These are phyloP conservation scores for Fusarium clavum DNA, from an alignment of 2,329 filamentous ascomycete species.

Conservation along the genomic window DNA sequence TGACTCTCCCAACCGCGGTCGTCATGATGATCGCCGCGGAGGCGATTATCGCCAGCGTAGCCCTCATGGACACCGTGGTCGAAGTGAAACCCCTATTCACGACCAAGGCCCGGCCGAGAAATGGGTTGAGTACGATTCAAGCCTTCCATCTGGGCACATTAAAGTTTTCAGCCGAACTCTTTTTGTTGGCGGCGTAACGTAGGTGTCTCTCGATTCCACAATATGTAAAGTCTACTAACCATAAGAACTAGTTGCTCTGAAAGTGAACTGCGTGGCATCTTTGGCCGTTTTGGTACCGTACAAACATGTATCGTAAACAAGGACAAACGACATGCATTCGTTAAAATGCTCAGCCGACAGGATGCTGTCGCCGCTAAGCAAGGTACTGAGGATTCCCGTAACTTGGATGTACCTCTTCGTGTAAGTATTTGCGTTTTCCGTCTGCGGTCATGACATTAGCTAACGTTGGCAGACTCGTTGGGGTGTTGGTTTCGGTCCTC, in stretches of 20 bases:
- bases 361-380: constrained; percentile 87
- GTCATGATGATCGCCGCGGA: constrained; percentile 68
- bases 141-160: constrained; percentile 80
- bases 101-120: constrained; percentile 62
- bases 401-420: constrained; percentile 77
- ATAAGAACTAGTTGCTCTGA: constrained; percentile 72
- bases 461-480: constrained; percentile 78
- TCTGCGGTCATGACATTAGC: constrained; percentile 36
- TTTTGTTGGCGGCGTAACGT: constrained; percentile 95
- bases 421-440: constrained; percentile 59
- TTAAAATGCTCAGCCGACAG: constrained; percentile 94
- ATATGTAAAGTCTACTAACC: constrained; percentile 43
- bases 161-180: constrained; percentile 95
- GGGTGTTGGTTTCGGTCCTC: constrained; percentile 96
- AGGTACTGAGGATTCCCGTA: constrained; percentile 84
- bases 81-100: constrained; percentile 68
- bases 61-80: constrained; percentile 75
- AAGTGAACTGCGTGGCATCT: constrained; percentile 82
- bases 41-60: constrained; percentile 89
- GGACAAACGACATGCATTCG: constrained; percentile 97
- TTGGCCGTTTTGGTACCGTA: constrained; percentile 84
- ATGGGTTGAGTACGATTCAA: constrained; percentile 82
- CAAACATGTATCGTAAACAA: constrained; percentile 99
- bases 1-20: constrained; percentile 72
- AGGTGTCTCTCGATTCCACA: constrained; percentile 56